Evolutionary conservation across 768 basidiomycete species (phyloP).

Genomic region (Tephrocybe rancida): DNA sequence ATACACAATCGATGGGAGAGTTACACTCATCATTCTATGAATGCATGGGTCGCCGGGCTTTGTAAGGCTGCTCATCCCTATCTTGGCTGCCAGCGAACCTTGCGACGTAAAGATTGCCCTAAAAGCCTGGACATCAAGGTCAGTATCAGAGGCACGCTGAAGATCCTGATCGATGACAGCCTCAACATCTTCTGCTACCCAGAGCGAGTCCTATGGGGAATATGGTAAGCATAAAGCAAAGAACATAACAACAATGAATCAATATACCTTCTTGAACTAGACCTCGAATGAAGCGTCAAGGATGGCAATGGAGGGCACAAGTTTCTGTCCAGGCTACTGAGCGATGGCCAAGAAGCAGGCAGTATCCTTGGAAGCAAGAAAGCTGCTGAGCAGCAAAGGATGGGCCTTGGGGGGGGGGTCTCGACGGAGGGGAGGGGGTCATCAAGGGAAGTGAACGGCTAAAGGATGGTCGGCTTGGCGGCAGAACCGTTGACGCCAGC

Average conservation of each 20-base stretch:
- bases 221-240: no score
- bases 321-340: slow-evolving; percentile 97
- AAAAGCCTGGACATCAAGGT: no score
- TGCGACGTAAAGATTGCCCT: no score
- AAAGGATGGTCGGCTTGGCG: slow-evolving; percentile 79
- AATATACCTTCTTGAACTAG: slow-evolving; percentile 96
- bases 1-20: no score
- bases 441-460: slow-evolving; percentile 83
- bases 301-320: slow-evolving; percentile 96
- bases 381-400: slow-evolving; percentile 79
- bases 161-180: slow-evolving; percentile 99
- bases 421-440: slow-evolving; percentile 78
- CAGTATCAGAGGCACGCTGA: slow-evolving; percentile 95
- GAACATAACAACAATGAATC: background rate
- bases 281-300: slow-evolving; percentile 93
- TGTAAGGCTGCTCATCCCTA: no score
- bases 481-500: slow-evolving; percentile 82
- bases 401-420: slow-evolving; percentile 85
- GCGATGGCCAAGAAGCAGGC: slow-evolving; percentile 96
- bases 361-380: slow-evolving; percentile 88
- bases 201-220: slow-evolving; percentile 79
- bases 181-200: slow-evolving; percentile 98
- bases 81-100: no score
- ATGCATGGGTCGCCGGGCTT: no score
- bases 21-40: no score